Conservation (phyloP, 257 asterid genomes). For the Jacaranda copaia region DNA sequence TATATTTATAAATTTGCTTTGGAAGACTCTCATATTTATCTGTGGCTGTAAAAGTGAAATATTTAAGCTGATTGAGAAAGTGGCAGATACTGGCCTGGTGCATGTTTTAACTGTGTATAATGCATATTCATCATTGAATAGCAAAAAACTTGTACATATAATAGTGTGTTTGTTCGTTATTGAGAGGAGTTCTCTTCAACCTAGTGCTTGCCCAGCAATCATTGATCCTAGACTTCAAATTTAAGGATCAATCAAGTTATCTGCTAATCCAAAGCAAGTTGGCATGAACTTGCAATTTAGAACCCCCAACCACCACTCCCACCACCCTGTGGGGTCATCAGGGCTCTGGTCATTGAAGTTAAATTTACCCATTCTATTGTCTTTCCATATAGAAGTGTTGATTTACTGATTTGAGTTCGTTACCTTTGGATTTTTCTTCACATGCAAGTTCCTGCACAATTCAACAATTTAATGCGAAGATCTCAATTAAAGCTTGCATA, state of each 20-base stretch:
- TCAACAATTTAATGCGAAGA: background rate
- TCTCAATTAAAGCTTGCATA: conserved; percentile 1
- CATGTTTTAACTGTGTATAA: background rate
- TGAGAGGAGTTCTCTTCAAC: background rate
- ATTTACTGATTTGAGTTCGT: conserved; percentile 19
- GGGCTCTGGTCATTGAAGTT: background rate
- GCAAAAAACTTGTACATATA: no score
- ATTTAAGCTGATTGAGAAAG: background rate
- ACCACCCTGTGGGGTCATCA: background rate
- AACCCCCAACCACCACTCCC: background rate
- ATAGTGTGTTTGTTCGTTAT: background rate
- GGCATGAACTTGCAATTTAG: background rate
- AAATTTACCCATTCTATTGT: background rate
- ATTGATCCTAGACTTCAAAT: background rate
- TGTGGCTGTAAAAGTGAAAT: no score
- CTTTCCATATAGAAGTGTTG: background rate
- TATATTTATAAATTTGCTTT: no score
- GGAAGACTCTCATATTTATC: no score
- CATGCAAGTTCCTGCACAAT: conserved; percentile 5
- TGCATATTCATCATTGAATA: background rate
- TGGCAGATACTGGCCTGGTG: background rate
- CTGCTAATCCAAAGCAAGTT: conserved; percentile 4
- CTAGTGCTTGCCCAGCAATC: background rate
- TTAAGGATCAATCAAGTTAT: background rate
- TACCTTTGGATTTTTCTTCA: background rate